phyloP scores from a whole-genome alignment of 129 eudicot species.

The Flaveria sonorensis region DNA sequence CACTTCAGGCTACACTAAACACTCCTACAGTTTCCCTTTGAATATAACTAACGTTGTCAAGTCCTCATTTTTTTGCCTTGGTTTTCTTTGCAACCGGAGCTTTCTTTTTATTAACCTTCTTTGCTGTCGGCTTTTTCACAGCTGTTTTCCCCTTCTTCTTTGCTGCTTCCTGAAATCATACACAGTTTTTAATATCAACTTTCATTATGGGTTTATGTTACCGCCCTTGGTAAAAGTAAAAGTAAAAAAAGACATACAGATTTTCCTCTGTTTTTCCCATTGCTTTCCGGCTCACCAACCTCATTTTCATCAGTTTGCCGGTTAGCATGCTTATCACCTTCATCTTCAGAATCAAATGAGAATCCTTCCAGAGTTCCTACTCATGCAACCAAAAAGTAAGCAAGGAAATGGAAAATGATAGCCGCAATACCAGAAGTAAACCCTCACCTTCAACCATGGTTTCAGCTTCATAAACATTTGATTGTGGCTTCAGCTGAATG shows the following conservation, averaged over 20 bases:
- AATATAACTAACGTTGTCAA: neutral
- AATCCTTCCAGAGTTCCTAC: constrained; percentile 88
- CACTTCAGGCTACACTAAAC: neutral
- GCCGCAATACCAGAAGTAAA: constrained; percentile 14
- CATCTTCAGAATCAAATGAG: constrained; percentile 90
- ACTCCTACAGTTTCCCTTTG: neutral
- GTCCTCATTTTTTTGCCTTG: constrained; percentile 70
- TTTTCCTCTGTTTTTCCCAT: constrained; percentile 57
- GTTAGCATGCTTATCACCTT: constrained; percentile 57
- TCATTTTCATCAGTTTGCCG: constrained; percentile 54
- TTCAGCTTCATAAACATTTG: constrained; percentile 92
- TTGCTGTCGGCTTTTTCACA: constrained; percentile 56
- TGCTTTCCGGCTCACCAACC: constrained; percentile 56
- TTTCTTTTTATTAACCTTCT: constrained; percentile 77
- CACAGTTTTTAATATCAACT: constrained; percentile 25
- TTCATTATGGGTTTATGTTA: neutral
- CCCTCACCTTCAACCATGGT: constrained; percentile 95
- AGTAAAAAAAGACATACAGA: constrained; percentile 53
- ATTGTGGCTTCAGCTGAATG: constrained; percentile 85
- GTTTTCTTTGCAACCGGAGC: constrained; percentile 70
- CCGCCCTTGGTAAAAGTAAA: neutral
- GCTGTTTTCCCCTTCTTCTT: constrained; percentile 65
- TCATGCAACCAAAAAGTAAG: constrained; percentile 23
- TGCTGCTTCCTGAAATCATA: constrained; percentile 50
- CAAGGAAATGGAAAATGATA: neutral